A percentile compares a stretch with the other conserved stretches of the same genome.
Evolutionary conservation across 768 basidiomycete species (phyloP).

Genomic region (Hericium erinaceus): DNA sequence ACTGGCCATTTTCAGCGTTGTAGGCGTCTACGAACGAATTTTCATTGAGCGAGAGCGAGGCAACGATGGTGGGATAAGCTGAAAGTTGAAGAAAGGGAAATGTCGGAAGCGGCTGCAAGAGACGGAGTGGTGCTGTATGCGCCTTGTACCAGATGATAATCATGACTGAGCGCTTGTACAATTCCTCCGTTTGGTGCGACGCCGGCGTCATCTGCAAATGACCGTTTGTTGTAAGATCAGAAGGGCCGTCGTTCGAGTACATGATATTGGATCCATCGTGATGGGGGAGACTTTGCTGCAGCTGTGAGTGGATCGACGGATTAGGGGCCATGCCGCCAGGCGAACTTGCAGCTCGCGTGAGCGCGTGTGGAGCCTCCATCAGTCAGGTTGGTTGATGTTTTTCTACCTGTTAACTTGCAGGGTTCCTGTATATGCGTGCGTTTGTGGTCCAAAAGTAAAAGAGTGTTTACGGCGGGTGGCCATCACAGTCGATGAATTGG

Average conservation of each 20-base stretch:
- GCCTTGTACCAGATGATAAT: constrained; percentile 68
- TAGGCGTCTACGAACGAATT: constrained; percentile 55
- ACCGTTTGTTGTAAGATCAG: constrained; percentile 1
- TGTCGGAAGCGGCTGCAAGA: constrained; percentile 31
- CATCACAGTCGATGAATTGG: no score
- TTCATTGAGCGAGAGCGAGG: constrained; percentile 43
- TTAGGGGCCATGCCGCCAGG: not conserved
- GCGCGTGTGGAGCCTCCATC: not conserved
- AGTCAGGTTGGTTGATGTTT: no score
- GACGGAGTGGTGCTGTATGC: constrained; percentile 16
- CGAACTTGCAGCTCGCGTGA: not conserved
- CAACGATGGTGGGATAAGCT: constrained; percentile 39
- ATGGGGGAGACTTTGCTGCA: not conserved
- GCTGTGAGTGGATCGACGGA: not conserved
- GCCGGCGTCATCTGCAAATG: not conserved
- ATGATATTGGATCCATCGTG: constrained; percentile 3
- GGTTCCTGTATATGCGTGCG: no score
- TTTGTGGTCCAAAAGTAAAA: no score
- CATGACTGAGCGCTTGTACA: constrained; percentile 45
- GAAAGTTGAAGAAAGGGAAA: constrained; percentile 60
- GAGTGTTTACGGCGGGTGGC: no score
- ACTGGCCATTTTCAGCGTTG: constrained; percentile 42
- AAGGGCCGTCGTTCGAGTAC: constrained; percentile 7
- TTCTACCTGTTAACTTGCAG: no score
- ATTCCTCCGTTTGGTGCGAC: constrained; percentile 20